These are phyloP conservation scores for Ophiostoma sp. DNA, from an alignment of 2,329 filamentous ascomycete species.

Conservation along the genomic window DNA sequence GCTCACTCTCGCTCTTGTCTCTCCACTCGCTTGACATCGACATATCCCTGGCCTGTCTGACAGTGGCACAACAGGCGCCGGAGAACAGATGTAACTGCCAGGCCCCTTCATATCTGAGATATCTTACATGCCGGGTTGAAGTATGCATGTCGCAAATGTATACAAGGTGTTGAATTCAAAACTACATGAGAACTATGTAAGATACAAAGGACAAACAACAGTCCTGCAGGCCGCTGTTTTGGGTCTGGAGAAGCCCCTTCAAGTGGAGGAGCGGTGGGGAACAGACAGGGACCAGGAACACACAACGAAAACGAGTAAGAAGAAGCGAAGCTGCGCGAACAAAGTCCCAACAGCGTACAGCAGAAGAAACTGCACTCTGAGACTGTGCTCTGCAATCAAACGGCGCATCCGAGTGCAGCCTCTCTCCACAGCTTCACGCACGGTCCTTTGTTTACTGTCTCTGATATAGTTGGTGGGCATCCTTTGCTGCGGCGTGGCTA, in stretches of 20 bases:
- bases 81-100: too few species aligned
- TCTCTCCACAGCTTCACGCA: slow-evolving; percentile 5
- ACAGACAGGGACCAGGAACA: background rate
- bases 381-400: background rate
- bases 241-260: background rate
- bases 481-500: too few species aligned
- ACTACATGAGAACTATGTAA: background rate
- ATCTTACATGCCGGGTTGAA: too few species aligned
- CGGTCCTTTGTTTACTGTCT: slow-evolving; percentile 5
- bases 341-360: background rate
- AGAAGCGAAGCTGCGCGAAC: background rate
- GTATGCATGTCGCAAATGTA: too few species aligned
- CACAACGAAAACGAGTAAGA: background rate
- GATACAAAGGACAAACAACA: background rate
- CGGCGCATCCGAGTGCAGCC: background rate
- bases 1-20: too few species aligned
- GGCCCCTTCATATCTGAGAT: too few species aligned
- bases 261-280: background rate
- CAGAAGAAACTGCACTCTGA: background rate
- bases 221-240: slow-evolving; percentile 13
- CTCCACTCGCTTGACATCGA: too few species aligned
- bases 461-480: background rate
- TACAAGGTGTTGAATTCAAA: background rate
- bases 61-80: too few species aligned
- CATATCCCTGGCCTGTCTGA: too few species aligned